Evolutionary conservation across 2,329 filamentous ascomycete species (phyloP), one percentile per base, ranked within the genome.

Genomic region (Arthrobotrys megalospora): DNA sequence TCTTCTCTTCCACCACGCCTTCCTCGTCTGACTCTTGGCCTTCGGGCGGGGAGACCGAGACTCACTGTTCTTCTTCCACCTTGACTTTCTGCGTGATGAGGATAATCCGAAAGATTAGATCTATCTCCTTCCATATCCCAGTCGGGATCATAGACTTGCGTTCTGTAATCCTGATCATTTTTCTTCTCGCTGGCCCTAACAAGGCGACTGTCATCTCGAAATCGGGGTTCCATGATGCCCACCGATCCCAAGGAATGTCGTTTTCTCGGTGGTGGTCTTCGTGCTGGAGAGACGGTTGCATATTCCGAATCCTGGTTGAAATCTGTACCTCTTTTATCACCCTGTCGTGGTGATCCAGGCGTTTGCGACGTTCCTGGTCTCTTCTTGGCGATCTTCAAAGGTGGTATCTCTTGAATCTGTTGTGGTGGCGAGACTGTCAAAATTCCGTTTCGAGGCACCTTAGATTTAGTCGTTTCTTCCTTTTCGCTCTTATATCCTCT

Each of bases 191-290:
- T 12, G 8, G 36, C 36, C 6, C 41, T 16, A 45, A 16, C 36
- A 38, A 1, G 6, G 14, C 50, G 24, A 21, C 16, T 21, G 1
- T 10, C n/a, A 19, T 38, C 34, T 38, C 11, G 34, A 21, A 19
- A n/a, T 6, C 3, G 10, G 11, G 8, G 10, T 6, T 43, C 16
- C 16, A 1, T 6, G 19, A 10, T n/a, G 14, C 7, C 6, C 2
- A 6, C 55, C 6, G 6, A 11, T 19, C 52, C 55, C 6, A 43
- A n/a, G 3, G 55, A 41, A 7, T 24, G 60, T 12, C 60, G 32
- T 14, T 64, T 64, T 16, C 7, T 64, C 11, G 41, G 28, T 36
- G 52, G 60, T 34, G 24, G 28, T 10, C 19, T 36, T 10, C 58
- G 24, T 19, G 41, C 10, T 36, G 41, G 41, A 36, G 58, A n/a